Conservation (phyloP, 1,284 basidiomycete species). For the Trametes sp. region DNA sequence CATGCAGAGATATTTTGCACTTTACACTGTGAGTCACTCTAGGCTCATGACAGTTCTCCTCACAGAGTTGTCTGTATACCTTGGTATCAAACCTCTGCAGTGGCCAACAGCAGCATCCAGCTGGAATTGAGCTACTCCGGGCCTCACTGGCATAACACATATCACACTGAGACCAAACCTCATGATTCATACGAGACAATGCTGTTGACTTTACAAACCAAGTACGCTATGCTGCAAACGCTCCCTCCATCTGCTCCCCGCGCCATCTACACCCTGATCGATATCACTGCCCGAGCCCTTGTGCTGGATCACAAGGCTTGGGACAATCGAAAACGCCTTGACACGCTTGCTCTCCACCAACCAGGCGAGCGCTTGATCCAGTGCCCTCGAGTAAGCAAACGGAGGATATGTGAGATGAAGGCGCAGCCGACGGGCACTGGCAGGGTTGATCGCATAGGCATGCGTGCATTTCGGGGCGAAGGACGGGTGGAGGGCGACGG, state of each 20-base stretch:
- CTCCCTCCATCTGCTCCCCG: slow-evolving; percentile 65
- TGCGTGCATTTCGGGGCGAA: slow-evolving; percentile 72
- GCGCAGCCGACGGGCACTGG: slow-evolving; percentile 61
- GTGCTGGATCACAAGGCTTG: slow-evolving; percentile 68
- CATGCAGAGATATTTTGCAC: no score
- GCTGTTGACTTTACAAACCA: slow-evolving; percentile 10
- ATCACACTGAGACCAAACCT: no score
- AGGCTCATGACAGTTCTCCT: no score
- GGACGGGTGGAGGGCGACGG: slow-evolving; percentile 56
- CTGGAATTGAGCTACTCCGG: no score
- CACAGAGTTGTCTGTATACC: no score
- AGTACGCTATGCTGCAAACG: slow-evolving; percentile 58
- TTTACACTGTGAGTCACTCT: no score
- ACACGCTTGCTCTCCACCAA: slow-evolving; percentile 63
- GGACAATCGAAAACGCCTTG: slow-evolving; percentile 67
- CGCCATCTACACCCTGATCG: slow-evolving; percentile 46
- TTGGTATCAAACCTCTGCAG: no score
- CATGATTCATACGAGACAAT: not conserved
- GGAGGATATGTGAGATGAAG: slow-evolving; percentile 62
- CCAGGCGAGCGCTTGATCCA: slow-evolving; percentile 79
- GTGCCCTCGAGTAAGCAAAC: slow-evolving; percentile 79
- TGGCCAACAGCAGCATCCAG: no score
- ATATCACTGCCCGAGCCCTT: slow-evolving; percentile 65
- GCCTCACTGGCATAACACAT: no score
- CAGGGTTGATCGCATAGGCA: slow-evolving; percentile 64